A percentile compares a stretch with the other conserved stretches of the same genome.
These are phyloP conservation scores for Casuarina equisetifolia DNA, from an alignment of 306 rosid species.

Conservation along the genomic window DNA sequence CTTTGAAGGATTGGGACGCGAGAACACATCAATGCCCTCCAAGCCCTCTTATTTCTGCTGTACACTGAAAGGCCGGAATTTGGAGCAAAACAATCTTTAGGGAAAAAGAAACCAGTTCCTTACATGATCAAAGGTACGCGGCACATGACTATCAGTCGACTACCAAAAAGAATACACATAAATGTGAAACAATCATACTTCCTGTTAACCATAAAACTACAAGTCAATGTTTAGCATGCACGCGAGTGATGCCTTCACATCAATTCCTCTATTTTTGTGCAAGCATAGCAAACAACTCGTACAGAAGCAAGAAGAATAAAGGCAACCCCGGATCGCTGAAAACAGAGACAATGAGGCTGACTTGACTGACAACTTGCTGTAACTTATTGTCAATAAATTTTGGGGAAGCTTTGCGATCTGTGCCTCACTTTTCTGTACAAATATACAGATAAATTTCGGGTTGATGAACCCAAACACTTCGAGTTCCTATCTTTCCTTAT, in stretches of 20 bases:
- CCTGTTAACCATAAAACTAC: not conserved
- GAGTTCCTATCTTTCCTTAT: constrained; percentile 33
- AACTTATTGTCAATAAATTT: constrained; percentile 34
- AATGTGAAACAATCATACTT: not conserved
- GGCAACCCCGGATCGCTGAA: constrained; percentile 7
- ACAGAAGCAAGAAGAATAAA: constrained; percentile 10
- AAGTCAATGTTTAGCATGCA: too few relatives aligned
- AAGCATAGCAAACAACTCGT: not conserved
- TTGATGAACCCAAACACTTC: constrained; percentile 26
- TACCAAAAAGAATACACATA: not conserved
- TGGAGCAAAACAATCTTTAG: not conserved
- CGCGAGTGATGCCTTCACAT: not conserved
- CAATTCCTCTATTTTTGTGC: constrained; percentile 13
- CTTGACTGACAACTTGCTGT: constrained; percentile 12
- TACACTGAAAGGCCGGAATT: not conserved
- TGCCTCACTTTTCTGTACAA: constrained; percentile 45
- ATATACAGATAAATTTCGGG: constrained; percentile 24
- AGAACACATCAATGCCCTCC: too few relatives aligned
- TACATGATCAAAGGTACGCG: not conserved
- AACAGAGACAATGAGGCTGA: constrained; percentile 22
- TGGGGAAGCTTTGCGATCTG: constrained; percentile 32
- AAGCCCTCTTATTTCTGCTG: too few relatives aligned
- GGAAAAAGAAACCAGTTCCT: not conserved
- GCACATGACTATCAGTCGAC: constrained; percentile 6
- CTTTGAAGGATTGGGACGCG: too few relatives aligned